Evolutionary conservation across 163 green algal genomes (phyloP).

Genomic region (Picocystis sp.): DNA sequence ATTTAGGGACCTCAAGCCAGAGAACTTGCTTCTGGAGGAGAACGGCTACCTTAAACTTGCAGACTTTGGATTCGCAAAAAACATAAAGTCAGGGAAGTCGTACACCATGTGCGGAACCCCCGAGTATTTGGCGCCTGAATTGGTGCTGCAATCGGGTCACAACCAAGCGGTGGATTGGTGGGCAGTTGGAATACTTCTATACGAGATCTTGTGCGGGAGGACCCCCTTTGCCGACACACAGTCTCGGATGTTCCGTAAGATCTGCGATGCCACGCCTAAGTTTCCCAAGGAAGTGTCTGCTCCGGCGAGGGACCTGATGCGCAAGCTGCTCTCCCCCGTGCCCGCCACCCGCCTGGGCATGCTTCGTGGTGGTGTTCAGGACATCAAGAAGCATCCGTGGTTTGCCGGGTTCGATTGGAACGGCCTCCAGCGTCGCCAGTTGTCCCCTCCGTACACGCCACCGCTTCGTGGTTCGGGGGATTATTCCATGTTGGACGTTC

Average conservation of each 20-base stretch:
- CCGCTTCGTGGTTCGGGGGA: no score
- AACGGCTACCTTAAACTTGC: slow-evolving; percentile 80
- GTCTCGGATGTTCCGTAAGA: no score
- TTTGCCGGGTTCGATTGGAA: slow-evolving; percentile 82
- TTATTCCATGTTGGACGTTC: no score
- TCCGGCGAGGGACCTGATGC: slow-evolving; percentile 17
- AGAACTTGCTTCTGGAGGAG: slow-evolving; percentile 86
- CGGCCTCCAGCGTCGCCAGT: slow-evolving; percentile 49
- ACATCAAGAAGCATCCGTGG: slow-evolving; percentile 85
- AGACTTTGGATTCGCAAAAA: slow-evolving; percentile 96
- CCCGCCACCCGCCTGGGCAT: slow-evolving; percentile 18
- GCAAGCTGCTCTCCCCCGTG: slow-evolving; percentile 15
- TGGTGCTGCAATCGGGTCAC: slow-evolving; percentile 87
- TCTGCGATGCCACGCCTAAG: no score
- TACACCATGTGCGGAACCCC: slow-evolving; percentile 97
- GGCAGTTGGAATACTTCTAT: slow-evolving; percentile 77
- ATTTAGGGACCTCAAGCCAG: slow-evolving; percentile 93
- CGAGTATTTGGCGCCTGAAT: slow-evolving; percentile 89
- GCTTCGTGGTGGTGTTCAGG: slow-evolving; percentile 48
- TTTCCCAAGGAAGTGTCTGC: no score
- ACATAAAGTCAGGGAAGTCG: slow-evolving; percentile 37
- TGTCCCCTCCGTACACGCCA: slow-evolving; percentile 43
- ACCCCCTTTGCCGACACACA: slow-evolving; percentile 7
- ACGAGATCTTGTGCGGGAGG: slow-evolving; percentile 82
- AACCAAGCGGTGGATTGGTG: slow-evolving; percentile 86